Evolutionary conservation across 139 green algal genomes (phyloP), one percentile per base, ranked within the genome.

Genomic region (Zygnema circumcarinatum): DNA sequence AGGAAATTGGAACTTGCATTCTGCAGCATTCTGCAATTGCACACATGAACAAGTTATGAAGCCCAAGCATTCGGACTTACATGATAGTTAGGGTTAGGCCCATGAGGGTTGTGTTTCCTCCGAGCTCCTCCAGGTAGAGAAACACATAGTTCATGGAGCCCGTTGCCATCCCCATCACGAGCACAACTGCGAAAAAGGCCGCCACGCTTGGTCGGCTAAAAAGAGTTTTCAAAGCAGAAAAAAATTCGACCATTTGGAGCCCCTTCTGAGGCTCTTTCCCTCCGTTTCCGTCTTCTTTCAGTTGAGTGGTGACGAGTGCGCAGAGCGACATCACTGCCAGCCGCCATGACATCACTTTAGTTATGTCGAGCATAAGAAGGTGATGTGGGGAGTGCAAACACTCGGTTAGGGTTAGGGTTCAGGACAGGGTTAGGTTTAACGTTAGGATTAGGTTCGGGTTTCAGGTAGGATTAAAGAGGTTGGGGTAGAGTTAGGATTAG

Each of bases 131-230:
- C 53, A 87, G 31, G 54, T 81, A 52, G 67, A 87, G 54, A 3
- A 81, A 81, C 1, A 85, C 72, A 85, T 85, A 87, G 76, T 25
- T 40, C 32, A 87, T 87, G 3, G 7, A 80, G 31, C 81, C 81
- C 54, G 73, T 79, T 39, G 31, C 47, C 22, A 41, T n/a, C 21
- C 81, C 81, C 81, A 87, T 87, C 29, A 87, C 20, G 1, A 62
- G 16, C 25, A 38, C 47, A 32, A 81, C 33, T 29, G 20, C 32
- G 2, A 87, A 81, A 72, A 87, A 87, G 2, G 42, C 39, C 31
- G 2, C 38, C 39, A 85, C 79, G 7, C 42, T 85, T n/a, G 76
- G 7, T 25, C 47, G 47, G 16, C 47, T 78, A 16, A 41, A 78
- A 78, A 39, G 69, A 3, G 7, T 20, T 41, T 78, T 7, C 69